Conservation (phyloP, 331 rosid species). For the Spiraea crenata region DNA sequence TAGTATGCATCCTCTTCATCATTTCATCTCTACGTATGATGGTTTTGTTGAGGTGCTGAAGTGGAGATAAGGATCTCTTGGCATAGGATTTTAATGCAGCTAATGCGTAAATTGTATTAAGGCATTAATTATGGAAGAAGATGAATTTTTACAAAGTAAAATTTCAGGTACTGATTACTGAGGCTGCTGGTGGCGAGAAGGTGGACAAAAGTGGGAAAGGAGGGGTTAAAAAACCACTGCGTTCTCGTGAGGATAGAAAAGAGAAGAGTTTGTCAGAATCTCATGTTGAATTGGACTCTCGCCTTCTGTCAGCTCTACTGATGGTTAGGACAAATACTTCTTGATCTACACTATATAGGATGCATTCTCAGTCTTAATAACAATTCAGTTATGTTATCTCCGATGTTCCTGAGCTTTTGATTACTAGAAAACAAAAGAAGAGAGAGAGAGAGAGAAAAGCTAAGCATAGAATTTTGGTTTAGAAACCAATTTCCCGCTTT, state of each 20-base stretch:
- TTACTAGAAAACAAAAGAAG: background rate
- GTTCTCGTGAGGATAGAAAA: slow-evolving; percentile 33
- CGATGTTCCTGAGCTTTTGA: background rate
- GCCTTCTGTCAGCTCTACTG: slow-evolving; percentile 82
- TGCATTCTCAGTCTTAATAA: background rate
- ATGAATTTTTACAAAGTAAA: slow-evolving; percentile 11
- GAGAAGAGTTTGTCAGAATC: slow-evolving; percentile 40
- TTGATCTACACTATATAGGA: background rate
- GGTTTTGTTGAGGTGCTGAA: background rate
- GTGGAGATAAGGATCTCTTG: background rate
- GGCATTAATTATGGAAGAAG: background rate
- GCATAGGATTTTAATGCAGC: background rate
- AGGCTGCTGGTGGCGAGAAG: slow-evolving; percentile 45
- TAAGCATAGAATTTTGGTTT: background rate
- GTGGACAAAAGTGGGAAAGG: slow-evolving; percentile 41
- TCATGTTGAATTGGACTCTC: slow-evolving; percentile 77
- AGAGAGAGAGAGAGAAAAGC: background rate
- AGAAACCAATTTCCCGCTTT: background rate
- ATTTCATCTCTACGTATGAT: background rate
- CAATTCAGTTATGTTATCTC: background rate
- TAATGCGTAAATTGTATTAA: background rate
- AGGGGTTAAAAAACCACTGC: slow-evolving; percentile 19
- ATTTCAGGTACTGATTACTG: slow-evolving; percentile 74
- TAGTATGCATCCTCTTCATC: background rate
- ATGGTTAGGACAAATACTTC: slow-evolving; percentile 44